Evolutionary conservation across 192 early-diverging fungal species (phyloP).

Genomic region (Coemansia aciculifera): DNA sequence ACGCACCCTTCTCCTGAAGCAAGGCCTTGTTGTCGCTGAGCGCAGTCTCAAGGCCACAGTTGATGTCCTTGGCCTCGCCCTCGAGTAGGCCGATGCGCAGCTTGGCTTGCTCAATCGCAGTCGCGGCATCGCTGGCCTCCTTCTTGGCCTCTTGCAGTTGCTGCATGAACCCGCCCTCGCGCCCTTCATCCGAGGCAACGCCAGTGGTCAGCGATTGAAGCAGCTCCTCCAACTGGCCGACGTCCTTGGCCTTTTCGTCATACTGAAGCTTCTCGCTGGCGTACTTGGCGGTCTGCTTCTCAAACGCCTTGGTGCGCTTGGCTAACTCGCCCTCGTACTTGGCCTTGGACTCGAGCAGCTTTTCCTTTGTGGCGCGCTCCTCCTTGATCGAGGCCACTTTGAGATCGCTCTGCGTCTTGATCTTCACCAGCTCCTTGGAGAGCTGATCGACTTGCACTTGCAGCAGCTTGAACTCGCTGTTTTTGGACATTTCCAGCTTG

Average conservation of each 20-base stretch:
- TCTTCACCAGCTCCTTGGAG: slow-evolving; percentile 76
- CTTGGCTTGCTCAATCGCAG: slow-evolving; percentile 75
- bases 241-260: slow-evolving; percentile 46
- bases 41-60: slow-evolving; percentile 67
- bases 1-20: slow-evolving; percentile 40
- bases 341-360: slow-evolving; percentile 32
- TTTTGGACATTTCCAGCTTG: slow-evolving; percentile 59
- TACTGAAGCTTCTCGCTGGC: slow-evolving; percentile 44
- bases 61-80: slow-evolving; percentile 70
- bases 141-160: slow-evolving; percentile 84
- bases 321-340: slow-evolving; percentile 38
- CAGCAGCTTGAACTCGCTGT: slow-evolving; percentile 67
- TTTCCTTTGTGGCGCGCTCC: slow-evolving; percentile 58
- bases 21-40: slow-evolving; percentile 67
- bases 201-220: slow-evolving; percentile 93
- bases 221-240: slow-evolving; percentile 70
- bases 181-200: slow-evolving; percentile 83
- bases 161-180: slow-evolving; percentile 95
- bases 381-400: slow-evolving; percentile 74
- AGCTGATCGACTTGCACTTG: slow-evolving; percentile 74
- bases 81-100: slow-evolving; percentile 75
- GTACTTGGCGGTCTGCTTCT: slow-evolving; percentile 31
- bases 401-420: slow-evolving; percentile 84
- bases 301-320: slow-evolving; percentile 27
- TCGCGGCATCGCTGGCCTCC: slow-evolving; percentile 62